Base-by-base conservation (phyloP, 441 rosid genomes). In the Eruca vesicaria region DNA sequence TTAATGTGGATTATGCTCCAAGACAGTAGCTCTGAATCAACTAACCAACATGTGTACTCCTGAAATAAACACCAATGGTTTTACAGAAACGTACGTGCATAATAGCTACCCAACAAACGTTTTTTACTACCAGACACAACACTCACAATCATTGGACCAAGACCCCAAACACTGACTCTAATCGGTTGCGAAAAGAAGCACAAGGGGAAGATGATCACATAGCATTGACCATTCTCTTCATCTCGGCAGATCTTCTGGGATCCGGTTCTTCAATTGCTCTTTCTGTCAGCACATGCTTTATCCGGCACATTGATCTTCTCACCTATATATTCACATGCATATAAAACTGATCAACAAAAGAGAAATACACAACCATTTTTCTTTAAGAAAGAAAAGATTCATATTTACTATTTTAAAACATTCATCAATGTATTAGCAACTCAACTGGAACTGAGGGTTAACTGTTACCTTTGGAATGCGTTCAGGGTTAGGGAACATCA, bases 141-240 rank as follows among this genome's bases (percentile, higher is more conserved):
- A 59, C 41, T 33, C n/a, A n/a, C n/a, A n/a, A n/a, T n/a, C n/a
- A n/a, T n/a, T n/a, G n/a, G 43, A 23, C 19, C 3, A 57, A 15
- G 50, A n/a, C 14, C 48, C 9, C 33, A 57, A 43, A 29, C 31
- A 33, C 18, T 0, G 59, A 72, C 70, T 55, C 12, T 57, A 18
- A 15, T 57, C 12, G 9, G 53, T 48, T 15, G 53, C n/a, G 10
- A 38, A 63, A 48, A 74, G 67, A 74, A 60, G 63, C 33, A 33
- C 29, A 62, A 0, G n/a, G n/a, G n/a, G n/a, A n/a, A 57, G 0
- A 7, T 6, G 56, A 16, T 95, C 88, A 96, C 85, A 93, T 66
- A 14, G 88, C 87, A 86, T 96, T 96, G 33, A 96, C 75, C 97
- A 90, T 93, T 81, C 96, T 88, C 87, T 86, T 93, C 97, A 93